Evolutionary conservation across 164 flowering plant genomes (phyloP).

Genomic region (Amborella trichopoda): DNA sequence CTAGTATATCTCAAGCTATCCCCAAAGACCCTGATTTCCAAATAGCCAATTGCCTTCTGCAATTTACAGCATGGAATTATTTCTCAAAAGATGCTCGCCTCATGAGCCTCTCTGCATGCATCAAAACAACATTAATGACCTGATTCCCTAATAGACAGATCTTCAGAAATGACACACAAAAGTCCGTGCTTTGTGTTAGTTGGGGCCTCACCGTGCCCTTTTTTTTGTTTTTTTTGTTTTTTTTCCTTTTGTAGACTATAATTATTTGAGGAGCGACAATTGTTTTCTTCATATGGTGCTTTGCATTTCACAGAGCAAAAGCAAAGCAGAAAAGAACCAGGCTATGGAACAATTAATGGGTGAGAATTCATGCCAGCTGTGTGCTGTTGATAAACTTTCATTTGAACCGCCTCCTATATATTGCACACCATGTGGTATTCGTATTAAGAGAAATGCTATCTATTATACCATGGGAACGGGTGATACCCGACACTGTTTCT

Average conservation of each 20-base stretch:
- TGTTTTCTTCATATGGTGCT: not conserved
- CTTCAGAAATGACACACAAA: no score
- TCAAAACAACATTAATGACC: no score
- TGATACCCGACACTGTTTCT: slow-evolving; percentile 3
- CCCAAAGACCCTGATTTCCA: no score
- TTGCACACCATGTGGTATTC: slow-evolving; percentile 9
- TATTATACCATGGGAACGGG: slow-evolving; percentile 4
- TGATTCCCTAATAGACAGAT: no score
- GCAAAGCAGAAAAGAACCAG: slow-evolving; percentile 3
- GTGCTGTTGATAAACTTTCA: slow-evolving; percentile 8
- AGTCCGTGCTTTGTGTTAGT: no score
- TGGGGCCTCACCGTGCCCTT: no score
- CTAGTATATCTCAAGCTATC: no score
- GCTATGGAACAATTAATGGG: slow-evolving; percentile 3
- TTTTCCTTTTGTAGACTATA: not conserved
- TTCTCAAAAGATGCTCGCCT: no score
- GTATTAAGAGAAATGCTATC: slow-evolving; percentile 8
- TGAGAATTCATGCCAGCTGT: slow-evolving; percentile 12
- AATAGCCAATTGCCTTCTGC: no score
- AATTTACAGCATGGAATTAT: no score
- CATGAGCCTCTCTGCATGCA: no score
- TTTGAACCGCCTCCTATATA: slow-evolving; percentile 12
- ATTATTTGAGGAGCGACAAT: not conserved
- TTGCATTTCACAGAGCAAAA: slow-evolving; percentile 4
- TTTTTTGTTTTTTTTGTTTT: not conserved